These are phyloP conservation scores for Pichia occidentalis DNA, from an alignment of 805 yeast genomes.

Conservation along the genomic window DNA sequence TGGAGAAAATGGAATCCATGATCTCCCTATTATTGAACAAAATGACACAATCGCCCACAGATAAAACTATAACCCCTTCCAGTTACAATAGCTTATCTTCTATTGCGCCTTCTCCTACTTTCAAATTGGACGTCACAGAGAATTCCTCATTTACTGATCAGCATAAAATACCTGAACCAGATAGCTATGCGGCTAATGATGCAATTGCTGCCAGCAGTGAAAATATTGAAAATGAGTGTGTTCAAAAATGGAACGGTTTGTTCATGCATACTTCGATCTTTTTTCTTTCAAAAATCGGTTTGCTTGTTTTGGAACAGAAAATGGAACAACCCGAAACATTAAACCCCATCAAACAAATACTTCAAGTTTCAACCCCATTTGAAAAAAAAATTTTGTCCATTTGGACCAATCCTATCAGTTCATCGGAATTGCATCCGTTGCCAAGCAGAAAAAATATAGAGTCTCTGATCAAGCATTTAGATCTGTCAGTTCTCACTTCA, in stretches of 20 bases:
- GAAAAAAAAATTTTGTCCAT: conserved; percentile 19
- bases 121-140: too few species aligned
- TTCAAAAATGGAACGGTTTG: conserved; percentile 7
- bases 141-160: too few species aligned
- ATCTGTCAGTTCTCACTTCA: conserved; percentile 1
- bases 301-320: conserved; percentile 32
- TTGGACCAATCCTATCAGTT: conserved; percentile 33
- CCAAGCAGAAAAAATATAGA: conserved; percentile 26
- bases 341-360: conserved; percentile 23
- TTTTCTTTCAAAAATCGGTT: conserved; percentile 35
- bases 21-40: conserved; percentile 21
- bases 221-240: background rate
- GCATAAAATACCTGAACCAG: background rate
- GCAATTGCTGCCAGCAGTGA: background rate
- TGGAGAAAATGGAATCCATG: conserved; percentile 31
- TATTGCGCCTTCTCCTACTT: background rate
- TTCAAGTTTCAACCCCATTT: conserved; percentile 15
- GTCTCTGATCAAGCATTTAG: conserved; percentile 15
- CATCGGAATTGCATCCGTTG: conserved; percentile 22
- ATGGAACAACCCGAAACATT: conserved; percentile 16
- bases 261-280: conserved; percentile 31
- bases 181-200: background rate
- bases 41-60: conserved; percentile 10
- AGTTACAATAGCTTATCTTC: too few species aligned
- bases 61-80: too few species aligned